phyloP scores from a whole-genome alignment of 495 filamentous ascomycete species.

The Trichoderma gamsii region DNA sequence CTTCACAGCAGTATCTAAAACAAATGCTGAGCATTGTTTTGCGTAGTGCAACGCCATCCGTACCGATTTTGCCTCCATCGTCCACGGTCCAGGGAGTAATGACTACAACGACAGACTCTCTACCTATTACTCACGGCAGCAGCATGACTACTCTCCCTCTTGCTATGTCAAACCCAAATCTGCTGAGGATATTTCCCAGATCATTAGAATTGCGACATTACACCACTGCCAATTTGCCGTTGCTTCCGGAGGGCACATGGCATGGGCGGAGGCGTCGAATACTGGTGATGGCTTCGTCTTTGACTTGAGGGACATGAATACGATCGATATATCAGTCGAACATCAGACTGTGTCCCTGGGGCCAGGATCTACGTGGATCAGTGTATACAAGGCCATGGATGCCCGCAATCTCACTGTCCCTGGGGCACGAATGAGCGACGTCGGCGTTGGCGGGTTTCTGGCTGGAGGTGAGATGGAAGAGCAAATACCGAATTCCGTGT shows the following conservation, averaged over 20 bases:
- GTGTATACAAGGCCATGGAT: background rate
- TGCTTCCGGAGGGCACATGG: background rate
- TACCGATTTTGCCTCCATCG: too few species aligned
- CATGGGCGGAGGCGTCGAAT: background rate
- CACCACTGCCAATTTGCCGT: background rate
- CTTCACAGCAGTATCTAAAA: too few species aligned
- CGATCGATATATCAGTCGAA: background rate
- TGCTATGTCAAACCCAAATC: background rate
- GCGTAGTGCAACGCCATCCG: too few species aligned
- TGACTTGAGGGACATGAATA: background rate
- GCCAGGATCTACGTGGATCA: background rate
- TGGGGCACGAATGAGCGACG: background rate
- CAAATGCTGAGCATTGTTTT: too few species aligned
- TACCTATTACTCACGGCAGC: background rate
- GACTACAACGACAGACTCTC: too few species aligned
- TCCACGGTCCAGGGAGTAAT: too few species aligned
- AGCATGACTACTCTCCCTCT: background rate
- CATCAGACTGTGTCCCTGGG: background rate
- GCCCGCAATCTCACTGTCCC: background rate
- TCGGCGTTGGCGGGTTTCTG: background rate
- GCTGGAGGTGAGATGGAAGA: background rate
- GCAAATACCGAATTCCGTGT: background rate
- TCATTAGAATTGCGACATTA: background rate
- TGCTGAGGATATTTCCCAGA: background rate
- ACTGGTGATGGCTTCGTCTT: background rate